Evolutionary conservation across 1,284 basidiomycete species (phyloP), one percentile per base, ranked within the genome.

Genomic region (Tylopilus sp.): DNA sequence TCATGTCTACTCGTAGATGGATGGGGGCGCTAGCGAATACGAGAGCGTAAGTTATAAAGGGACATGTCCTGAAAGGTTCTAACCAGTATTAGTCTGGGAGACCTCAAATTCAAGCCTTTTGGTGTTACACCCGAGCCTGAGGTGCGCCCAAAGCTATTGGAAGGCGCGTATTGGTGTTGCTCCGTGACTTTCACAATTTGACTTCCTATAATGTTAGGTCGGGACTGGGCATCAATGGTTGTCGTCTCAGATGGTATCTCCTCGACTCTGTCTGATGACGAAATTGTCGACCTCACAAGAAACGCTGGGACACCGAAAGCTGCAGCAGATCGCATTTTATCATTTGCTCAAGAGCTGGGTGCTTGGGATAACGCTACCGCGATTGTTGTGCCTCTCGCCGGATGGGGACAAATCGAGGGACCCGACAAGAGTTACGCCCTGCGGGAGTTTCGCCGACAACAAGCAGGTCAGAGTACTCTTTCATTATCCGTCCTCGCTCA

Each of bases 1-100:
- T 54, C 28, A 54, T 30, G 19, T 46, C 6, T 23, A 43, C 19
- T 52, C 13, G 29, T 49, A 88, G 89, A 36, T 98, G 94, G 93
- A 97, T 97, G 87, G 96, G 96, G 8, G 91, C 86, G 1, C 74
- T 99, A 18, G 92, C 88, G 38, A 99, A 98, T 60, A 98, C 97
- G 9, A 75, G 96, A 66, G 88, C 90, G 81, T 91, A 54, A 59
- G 77, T 68, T 28, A 18, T 19, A 7, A 10, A 19, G 23, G 18
- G 12, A 36, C 26, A 39, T 9, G 31, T 26, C 10, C 12, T 26
- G 36, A 16, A 26, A 35, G 23, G 10, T 23, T 38, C 53, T 55
- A 30, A 59, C 41, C 12, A 10, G 38, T 26, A 40, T 23, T 57
- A 92, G 91, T 49, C 79, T 99, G 46, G 96, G 96, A 28, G 97